A percentile compares a stretch with the other conserved stretches of the same genome.
These are phyloP conservation scores for Oryza glumipatula DNA, from an alignment of 176 grass and related monocot species.

Conservation along the genomic window DNA sequence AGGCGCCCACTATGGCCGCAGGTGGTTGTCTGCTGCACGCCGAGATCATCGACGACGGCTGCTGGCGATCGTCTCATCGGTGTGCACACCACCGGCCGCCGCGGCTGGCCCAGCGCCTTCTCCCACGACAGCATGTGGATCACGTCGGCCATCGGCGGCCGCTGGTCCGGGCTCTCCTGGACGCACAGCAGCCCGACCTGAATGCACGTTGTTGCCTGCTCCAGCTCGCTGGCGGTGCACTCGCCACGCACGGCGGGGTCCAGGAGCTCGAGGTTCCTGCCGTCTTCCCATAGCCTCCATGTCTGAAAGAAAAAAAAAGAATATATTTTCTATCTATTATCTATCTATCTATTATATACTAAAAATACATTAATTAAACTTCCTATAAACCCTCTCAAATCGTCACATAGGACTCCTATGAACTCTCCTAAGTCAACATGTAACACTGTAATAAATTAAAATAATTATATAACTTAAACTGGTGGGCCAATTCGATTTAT, in stretches of 20 bases:
- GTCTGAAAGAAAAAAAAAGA: no score
- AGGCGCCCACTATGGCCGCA: not conserved
- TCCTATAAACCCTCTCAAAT: no score
- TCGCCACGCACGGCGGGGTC: constrained; percentile 22
- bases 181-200: constrained; percentile 48
- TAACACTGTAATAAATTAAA: no score
- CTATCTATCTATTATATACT: no score
- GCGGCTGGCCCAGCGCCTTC: not conserved
- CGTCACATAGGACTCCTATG: no score
- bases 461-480: no score
- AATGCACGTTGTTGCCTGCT: constrained; percentile 33
- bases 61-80: not conserved
- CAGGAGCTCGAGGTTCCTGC: constrained; percentile 11
- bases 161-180: constrained; percentile 43
- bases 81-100: constrained; percentile 33
- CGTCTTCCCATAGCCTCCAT: not conserved
- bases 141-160: constrained; percentile 28
- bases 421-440: no score
- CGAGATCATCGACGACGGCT: not conserved
- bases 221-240: constrained; percentile 18
- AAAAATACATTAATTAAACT: no score
- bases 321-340: no score
- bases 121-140: constrained; percentile 42
- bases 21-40: not conserved
- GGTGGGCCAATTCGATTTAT: no score